Base-by-base conservation (phyloP, 1,139 yeast species). In the Meyerozyma elateridarum region DNA sequence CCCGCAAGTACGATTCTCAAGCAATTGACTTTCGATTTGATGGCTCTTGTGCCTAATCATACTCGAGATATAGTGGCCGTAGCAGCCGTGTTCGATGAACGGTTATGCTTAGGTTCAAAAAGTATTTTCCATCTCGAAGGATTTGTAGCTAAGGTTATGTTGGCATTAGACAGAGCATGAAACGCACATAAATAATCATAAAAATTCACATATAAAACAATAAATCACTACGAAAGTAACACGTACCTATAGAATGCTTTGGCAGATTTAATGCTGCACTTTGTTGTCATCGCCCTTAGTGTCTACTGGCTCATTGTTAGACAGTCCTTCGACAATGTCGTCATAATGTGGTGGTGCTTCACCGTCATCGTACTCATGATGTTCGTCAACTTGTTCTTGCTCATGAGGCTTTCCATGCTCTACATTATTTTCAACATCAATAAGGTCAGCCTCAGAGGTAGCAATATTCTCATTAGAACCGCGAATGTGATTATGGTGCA, bases 71-170 rank as follows among this genome's bases (percentile, higher is more conserved):
- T 91, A 31, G 76, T 85, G n/a, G 73, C 73, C 9, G 61, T 78
- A 18, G 89, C 87, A 2, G 75, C 96, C 2, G 52, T 68, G 4
- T 91, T 82, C 54, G 97, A 91, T 51, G 96, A 91, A 51, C 73
- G 99, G 36, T 66, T 91, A 39, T 76, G 91, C 41, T 64, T 85
- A 39, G 98, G 98, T 1, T 75, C 74, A 42, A 91, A 91, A 55
- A 84, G 91, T 28, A 91, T 91, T 11, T 91, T 87, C 58, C 99
- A 91, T 56, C 63, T 91, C 37, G 99, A 91, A 59, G 98, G 97
- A 1, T 91, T 87, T 54, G 76, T 85, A 12, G 96, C 97, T 1
- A 82, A 76, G 51, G 76, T 79, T 2, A 91, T 91, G 97, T 78
- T 81, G 26, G 65, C 68, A 7, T 39, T 52, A 21, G 46, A 18